A percentile compares a stretch with the other conserved stretches of the same genome.
phyloP scores from a whole-genome alignment of 169 alveolate genomes.

The Neospora caninum region DNA sequence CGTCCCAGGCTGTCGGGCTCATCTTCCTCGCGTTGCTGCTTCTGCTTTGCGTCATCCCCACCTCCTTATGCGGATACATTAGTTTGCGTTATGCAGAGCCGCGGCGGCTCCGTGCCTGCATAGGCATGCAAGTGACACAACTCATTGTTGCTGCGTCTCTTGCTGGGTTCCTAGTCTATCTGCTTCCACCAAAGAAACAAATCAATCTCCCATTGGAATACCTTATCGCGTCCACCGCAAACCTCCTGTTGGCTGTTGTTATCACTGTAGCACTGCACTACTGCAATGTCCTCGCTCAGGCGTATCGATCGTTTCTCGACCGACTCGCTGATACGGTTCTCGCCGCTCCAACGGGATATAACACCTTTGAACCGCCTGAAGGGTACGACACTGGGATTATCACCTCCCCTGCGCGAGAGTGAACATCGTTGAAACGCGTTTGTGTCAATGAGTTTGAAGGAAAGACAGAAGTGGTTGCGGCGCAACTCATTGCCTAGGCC shows the following conservation, averaged over 20 bases:
- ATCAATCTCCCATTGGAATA: conserved; percentile 6
- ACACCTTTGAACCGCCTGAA: background rate
- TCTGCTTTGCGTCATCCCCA: background rate
- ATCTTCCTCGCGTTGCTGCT: background rate
- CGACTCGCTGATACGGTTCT: background rate
- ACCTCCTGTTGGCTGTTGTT: background rate
- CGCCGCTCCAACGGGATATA: background rate
- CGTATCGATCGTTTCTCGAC: conserved; percentile 2
- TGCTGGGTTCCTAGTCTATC: background rate
- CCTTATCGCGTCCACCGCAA: background rate
- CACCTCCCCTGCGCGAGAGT: background rate
- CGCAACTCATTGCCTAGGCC: too few relatives aligned
- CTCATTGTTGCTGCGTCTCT: background rate
- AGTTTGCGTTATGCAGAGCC: conserved; percentile 16
- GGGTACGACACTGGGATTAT: background rate
- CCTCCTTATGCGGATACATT: background rate
- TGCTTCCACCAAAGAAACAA: background rate
- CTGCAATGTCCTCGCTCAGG: background rate
- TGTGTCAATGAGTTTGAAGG: too few relatives aligned
- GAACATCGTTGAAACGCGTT: background rate
- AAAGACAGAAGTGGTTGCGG: too few relatives aligned
- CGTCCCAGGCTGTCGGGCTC: background rate
- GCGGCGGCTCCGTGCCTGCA: conserved; percentile 3
- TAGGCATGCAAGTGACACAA: background rate
- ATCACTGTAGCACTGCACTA: background rate